phyloP scores from a whole-genome alignment of 129 eudicot species.

The Artemisia tridentata region DNA sequence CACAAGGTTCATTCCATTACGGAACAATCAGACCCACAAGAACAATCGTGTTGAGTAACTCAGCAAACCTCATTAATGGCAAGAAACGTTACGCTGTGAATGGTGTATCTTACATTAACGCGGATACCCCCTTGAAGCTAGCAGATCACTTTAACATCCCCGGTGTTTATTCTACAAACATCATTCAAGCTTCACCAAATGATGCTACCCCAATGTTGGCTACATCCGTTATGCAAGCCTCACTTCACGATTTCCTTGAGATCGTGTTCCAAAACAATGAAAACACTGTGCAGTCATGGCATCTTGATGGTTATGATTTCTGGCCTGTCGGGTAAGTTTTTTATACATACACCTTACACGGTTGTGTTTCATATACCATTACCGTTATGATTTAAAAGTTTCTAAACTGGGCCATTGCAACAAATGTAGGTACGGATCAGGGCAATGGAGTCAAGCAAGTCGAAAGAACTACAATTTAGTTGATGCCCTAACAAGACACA shows the following conservation, averaged over 20 bases:
- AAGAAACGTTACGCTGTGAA: constrained; percentile 85
- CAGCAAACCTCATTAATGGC: constrained; percentile 67
- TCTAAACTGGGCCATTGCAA: constrained; percentile 8
- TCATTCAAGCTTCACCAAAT: constrained; percentile 62
- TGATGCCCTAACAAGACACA: constrained; percentile 88
- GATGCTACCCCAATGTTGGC: constrained; percentile 44
- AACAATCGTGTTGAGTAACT: constrained; percentile 62
- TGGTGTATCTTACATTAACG: constrained; percentile 64
- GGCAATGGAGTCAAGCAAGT: constrained; percentile 70
- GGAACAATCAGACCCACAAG: constrained; percentile 61
- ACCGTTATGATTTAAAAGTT: not conserved
- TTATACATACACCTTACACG: not conserved
- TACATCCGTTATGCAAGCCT: constrained; percentile 59
- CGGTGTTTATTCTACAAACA: constrained; percentile 60
- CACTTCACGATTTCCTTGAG: constrained; percentile 76
- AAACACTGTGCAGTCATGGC: constrained; percentile 75
- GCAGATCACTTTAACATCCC: constrained; percentile 93
- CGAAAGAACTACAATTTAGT: constrained; percentile 67
- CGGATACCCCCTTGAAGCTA: constrained; percentile 90
- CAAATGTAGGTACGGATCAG: constrained; percentile 67
- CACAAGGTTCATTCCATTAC: constrained; percentile 93
- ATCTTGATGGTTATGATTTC: constrained; percentile 96
- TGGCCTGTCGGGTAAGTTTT: constrained; percentile 87
- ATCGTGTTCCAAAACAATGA: constrained; percentile 87
- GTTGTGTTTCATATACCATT: not conserved